Evolutionary conservation across 306 rosid species (phyloP).

Genomic region (Corylus americana): DNA sequence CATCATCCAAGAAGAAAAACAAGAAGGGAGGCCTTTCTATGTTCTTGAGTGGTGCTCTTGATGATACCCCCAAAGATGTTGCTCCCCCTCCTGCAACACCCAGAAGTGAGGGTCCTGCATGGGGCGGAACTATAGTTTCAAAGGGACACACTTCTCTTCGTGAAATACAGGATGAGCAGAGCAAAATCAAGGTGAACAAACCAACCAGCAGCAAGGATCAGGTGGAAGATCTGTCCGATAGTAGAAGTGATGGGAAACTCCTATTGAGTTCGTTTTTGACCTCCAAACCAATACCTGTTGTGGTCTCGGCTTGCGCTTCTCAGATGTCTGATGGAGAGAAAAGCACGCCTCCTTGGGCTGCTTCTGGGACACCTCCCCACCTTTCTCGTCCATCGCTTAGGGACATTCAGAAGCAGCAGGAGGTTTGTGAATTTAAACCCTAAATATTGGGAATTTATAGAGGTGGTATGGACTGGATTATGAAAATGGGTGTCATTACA

Average conservation of each 20-base stretch:
- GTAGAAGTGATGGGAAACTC: slow-evolving; percentile 55
- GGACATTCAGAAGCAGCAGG: slow-evolving; percentile 94
- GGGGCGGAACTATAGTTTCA: slow-evolving; percentile 81
- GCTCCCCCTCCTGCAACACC: slow-evolving; percentile 60
- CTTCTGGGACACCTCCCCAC: slow-evolving; percentile 87
- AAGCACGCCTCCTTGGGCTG: slow-evolving; percentile 84
- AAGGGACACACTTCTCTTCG: slow-evolving; percentile 80
- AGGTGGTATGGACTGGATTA: background rate
- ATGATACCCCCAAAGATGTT: slow-evolving; percentile 52
- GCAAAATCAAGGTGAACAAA: slow-evolving; percentile 43
- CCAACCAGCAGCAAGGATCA: slow-evolving; percentile 37
- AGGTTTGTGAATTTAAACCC: slow-evolving; percentile 46
- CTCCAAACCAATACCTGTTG: slow-evolving; percentile 90
- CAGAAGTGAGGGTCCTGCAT: slow-evolving; percentile 80
- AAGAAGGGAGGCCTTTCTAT: slow-evolving; percentile 93
- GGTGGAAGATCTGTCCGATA: slow-evolving; percentile 50
- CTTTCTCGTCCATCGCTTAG: slow-evolving; percentile 73
- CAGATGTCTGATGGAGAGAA: slow-evolving; percentile 67
- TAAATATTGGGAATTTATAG: background rate
- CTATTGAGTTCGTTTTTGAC: slow-evolving; percentile 68
- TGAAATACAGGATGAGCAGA: slow-evolving; percentile 81
- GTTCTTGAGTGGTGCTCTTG: slow-evolving; percentile 98
- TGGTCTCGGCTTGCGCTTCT: slow-evolving; percentile 40
- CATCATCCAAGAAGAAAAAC: slow-evolving; percentile 70
- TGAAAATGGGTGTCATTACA: background rate